Percentiles rank a stretch among this genome's conserved stretches.
phyloP scores from a whole-genome alignment of 495 filamentous ascomycete species.

The Annulohypoxylon stygium region DNA sequence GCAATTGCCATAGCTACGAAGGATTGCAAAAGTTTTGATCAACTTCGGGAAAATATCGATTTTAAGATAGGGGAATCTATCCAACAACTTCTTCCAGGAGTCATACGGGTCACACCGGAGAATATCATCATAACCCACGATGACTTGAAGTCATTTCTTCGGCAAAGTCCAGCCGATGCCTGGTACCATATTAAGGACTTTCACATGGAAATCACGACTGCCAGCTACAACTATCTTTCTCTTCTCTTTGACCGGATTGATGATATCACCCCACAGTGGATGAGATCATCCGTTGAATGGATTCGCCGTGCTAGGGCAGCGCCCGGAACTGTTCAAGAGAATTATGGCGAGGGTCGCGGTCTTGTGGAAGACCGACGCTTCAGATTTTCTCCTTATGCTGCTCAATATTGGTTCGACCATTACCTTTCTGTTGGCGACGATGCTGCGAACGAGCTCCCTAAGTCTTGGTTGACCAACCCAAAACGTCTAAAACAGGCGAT shows the following conservation, averaged over 20 bases:
- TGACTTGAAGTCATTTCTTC: conserved; percentile 15
- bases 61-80: neutral
- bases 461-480: conserved; percentile 17
- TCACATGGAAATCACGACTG: conserved; percentile 11
- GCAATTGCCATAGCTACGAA: conserved; percentile 4
- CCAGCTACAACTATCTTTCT: conserved; percentile 28
- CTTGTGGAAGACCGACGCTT: neutral
- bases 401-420: conserved; percentile 31
- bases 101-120: conserved; percentile 10
- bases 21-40: conserved; percentile 19
- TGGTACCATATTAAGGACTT: conserved; percentile 26
- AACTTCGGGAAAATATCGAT: conserved; percentile 5
- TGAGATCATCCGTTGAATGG: neutral
- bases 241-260: conserved; percentile 8
- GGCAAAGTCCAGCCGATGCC: conserved; percentile 14
- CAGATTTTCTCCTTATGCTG: conserved; percentile 9
- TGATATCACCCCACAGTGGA: neutral
- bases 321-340: conserved; percentile 6
- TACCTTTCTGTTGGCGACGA: neutral
- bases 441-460: neutral
- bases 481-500: conserved; percentile 9
- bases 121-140: conserved; percentile 10
- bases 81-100: conserved; percentile 16
- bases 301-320: neutral
- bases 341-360: neutral